Conservation (phyloP, 176 grass and related monocot genomes). For the Eragrostis nindensis region DNA sequence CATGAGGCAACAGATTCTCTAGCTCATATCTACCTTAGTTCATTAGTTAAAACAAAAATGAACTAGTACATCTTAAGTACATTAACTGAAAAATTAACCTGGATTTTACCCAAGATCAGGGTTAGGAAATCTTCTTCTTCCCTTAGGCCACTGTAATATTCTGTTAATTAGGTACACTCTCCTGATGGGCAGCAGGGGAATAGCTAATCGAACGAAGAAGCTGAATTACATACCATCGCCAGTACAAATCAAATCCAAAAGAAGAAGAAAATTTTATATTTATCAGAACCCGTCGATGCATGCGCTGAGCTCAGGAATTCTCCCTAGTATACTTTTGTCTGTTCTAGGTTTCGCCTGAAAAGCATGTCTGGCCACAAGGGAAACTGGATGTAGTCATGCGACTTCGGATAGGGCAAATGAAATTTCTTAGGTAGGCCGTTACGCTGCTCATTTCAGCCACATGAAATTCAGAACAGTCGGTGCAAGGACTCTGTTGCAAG, state of each 20-base stretch:
- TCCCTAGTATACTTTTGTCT: not conserved
- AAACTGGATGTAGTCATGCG: not conserved
- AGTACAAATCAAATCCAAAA: not conserved
- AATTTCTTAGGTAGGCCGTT: not conserved
- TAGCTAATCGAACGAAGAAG: not conserved
- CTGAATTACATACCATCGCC: not conserved
- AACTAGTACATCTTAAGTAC: not conserved
- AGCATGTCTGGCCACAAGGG: not conserved
- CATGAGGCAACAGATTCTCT: no score
- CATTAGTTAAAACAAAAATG: no score
- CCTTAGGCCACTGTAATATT: no score
- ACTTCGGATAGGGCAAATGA: not conserved
- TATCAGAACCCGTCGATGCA: not conserved
- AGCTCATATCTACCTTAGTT: no score
- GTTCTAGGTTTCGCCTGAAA: slow-evolving; percentile 5
- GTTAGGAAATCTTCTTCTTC: not conserved
- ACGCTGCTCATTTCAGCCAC: slow-evolving; percentile 37
- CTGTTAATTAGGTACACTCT: no score
- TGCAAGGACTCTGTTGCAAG: slow-evolving; percentile 17
- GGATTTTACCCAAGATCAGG: not conserved
- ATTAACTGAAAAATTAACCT: not conserved
- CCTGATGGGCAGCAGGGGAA: not conserved
- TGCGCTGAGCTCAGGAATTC: not conserved
- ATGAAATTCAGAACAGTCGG: slow-evolving; percentile 34
- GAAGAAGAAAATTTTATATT: not conserved